Percentiles rank a stretch among this genome's conserved stretches.
These are phyloP conservation scores for Sphagnum contortum DNA, from an alignment of 225 moss, liverwort and hornwort species.

Conservation along the genomic window DNA sequence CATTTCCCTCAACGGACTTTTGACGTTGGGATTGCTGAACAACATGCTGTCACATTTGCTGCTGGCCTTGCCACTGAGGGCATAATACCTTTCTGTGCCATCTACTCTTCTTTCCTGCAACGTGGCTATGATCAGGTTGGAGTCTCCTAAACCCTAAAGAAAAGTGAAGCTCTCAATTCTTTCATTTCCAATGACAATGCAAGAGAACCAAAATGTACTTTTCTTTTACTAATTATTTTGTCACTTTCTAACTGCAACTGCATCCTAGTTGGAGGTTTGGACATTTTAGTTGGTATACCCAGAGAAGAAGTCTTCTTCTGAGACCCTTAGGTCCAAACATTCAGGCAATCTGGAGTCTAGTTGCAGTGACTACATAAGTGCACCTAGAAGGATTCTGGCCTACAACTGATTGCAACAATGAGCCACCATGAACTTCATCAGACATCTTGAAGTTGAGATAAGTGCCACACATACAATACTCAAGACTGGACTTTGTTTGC, in stretches of 20 bases:
- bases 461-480: too few relatives aligned
- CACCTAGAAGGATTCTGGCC: not conserved
- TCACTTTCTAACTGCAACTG: not conserved
- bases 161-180: not conserved
- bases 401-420: not conserved
- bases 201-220: not conserved
- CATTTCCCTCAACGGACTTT: slow-evolving; percentile 9
- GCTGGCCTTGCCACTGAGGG: slow-evolving; percentile 13
- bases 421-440: not conserved
- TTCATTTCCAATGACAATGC: not conserved
- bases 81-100: slow-evolving; percentile 9
- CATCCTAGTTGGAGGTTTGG: not conserved
- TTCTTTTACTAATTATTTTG: not conserved
- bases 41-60: slow-evolving; percentile 14
- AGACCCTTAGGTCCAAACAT: too few relatives aligned
- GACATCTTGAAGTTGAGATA: not conserved
- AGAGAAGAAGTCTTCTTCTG: too few relatives aligned
- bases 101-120: slow-evolving; percentile 15
- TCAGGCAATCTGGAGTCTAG: too few relatives aligned
- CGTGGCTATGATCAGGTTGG: slow-evolving; percentile 14
- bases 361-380: not conserved
- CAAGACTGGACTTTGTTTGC: not conserved
- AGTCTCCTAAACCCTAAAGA: not conserved
- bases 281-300: not conserved
- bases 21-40: slow-evolving; percentile 11